Base-by-base conservation (phyloP, 805 yeast genomes). In the Yamadazyma akitaensis region DNA sequence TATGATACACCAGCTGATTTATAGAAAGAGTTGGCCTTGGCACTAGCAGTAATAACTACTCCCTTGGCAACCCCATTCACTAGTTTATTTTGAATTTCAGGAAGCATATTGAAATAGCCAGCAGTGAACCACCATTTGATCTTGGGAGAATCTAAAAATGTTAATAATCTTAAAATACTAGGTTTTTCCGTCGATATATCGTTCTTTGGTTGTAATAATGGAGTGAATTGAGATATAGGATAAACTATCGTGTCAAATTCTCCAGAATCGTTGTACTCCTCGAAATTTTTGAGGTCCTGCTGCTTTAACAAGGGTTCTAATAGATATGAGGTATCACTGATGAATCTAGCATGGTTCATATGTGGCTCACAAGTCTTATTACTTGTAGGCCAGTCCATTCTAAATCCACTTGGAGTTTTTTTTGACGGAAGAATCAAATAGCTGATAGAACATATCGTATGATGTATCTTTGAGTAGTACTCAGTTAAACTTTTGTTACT, bases 1-100 rank as follows among this genome's bases (percentile, higher is more conserved):
- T 83, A 79, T 1, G 96, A 86, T 2, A 90, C 71, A 2, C 99
- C 98, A 7, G 78, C 72, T 0, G 96, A 86, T 59, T 84, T 75
- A 66, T 84, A 94, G 68, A 94, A 94, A 1, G 97, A 96, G 64
- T 94, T 94, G 4, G 98, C 97, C 54, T 84, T 78, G 1, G 96
- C 96, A 0, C 97, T 82, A 0, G 99, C 98, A 0, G 97, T 89
- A 30, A 94, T 85, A 2, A 94, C 85, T 0, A 73, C 68, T 2
- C 95, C 95, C 7, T 58, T 47, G 12, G 91, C 83, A 11, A 68
- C 72, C 0, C 88, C 76, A 31, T 72, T 66, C 30, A 88, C 61
- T 25, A 94, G 70, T 24, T 75, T 70, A 13, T 68, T 65, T 58
- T 80, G 82, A 43, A 88, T 83, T 34, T 82, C 81, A 0, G 95